Percentiles rank a stretch among this genome's conserved stretches.
phyloP scores from a whole-genome alignment of 2,329 filamentous ascomycete species.

The Curvularia lunata region DNA sequence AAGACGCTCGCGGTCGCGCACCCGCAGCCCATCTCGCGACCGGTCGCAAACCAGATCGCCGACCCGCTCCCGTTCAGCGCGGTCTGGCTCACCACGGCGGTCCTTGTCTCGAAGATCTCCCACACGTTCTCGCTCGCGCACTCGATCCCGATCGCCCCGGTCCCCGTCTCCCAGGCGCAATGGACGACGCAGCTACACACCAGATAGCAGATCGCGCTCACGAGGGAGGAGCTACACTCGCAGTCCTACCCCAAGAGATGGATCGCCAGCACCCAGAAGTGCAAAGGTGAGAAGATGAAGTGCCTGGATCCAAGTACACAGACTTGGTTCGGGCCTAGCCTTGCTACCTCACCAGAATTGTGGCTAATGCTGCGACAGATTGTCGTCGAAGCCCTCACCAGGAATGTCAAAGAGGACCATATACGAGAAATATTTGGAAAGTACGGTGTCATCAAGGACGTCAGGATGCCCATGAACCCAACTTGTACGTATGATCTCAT shows the following conservation, averaged over 20 bases:
- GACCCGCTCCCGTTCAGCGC: slow-evolving; percentile 30
- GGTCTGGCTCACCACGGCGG: slow-evolving; percentile 42
- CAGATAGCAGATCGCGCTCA: slow-evolving; percentile 37
- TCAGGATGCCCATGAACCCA: slow-evolving; percentile 89
- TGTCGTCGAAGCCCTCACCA: slow-evolving; percentile 93
- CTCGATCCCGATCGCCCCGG: slow-evolving; percentile 35
- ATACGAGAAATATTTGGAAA: slow-evolving; percentile 89
- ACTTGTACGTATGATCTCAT: slow-evolving; percentile 65
- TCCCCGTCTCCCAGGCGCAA: slow-evolving; percentile 44
- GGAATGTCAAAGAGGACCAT: slow-evolving; percentile 89
- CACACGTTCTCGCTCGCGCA: slow-evolving; percentile 46
- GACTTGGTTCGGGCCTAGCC: slow-evolving; percentile 6
- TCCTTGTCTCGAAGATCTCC: slow-evolving; percentile 49
- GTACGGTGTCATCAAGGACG: slow-evolving; percentile 83
- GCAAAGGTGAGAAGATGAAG: slow-evolving; percentile 42
- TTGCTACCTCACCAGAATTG: not conserved
- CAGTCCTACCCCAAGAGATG: slow-evolving; percentile 44
- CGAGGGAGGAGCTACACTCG: slow-evolving; percentile 45
- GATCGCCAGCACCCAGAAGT: slow-evolving; percentile 45
- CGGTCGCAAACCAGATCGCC: slow-evolving; percentile 47
- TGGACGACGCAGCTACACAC: slow-evolving; percentile 45
- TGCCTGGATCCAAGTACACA: not conserved
- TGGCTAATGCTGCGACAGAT: slow-evolving; percentile 63
- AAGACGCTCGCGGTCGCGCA: slow-evolving; percentile 34
- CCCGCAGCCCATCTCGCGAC: slow-evolving; percentile 51